phyloP scores from a whole-genome alignment of 1,139 yeast genomes.

The Scheffersomyces titani region DNA sequence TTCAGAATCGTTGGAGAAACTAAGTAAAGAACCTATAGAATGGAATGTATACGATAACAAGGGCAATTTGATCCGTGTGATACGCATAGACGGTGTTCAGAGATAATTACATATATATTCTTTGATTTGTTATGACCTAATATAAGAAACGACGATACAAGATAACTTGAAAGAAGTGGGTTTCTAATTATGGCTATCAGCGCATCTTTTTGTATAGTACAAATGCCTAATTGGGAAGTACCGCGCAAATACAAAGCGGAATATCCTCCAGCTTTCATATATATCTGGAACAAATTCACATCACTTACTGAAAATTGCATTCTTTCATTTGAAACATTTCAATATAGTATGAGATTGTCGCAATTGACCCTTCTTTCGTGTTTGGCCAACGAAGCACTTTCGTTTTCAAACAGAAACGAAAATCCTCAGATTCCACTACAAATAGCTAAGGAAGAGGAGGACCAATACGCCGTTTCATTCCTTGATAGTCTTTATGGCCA shows the following conservation, averaged over 20 bases:
- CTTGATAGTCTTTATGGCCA: conserved; percentile 30
- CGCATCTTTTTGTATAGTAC: not conserved
- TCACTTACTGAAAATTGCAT: not conserved
- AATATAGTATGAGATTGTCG: not conserved
- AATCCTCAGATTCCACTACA: not conserved
- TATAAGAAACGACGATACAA: not conserved
- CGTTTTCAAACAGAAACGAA: not conserved
- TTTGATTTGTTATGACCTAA: not conserved
- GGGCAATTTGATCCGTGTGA: not conserved
- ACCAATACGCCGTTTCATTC: conserved; percentile 11
- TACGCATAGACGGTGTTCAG: not conserved
- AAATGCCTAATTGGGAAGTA: not conserved
- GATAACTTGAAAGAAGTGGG: not conserved
- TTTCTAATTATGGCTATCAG: too few relatives aligned
- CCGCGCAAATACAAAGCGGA: not conserved
- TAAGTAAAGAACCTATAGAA: not conserved
- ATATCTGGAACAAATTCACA: not conserved
- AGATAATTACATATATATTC: not conserved
- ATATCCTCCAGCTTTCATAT: not conserved
- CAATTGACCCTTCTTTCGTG: not conserved
- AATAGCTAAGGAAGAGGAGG: not conserved
- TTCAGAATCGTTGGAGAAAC: not conserved
- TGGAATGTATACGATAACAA: not conserved
- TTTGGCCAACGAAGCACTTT: not conserved
- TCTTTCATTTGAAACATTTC: not conserved